Conservation (phyloP, 805 yeast species). For the Groenewaldozyma tartarivorans region DNA sequence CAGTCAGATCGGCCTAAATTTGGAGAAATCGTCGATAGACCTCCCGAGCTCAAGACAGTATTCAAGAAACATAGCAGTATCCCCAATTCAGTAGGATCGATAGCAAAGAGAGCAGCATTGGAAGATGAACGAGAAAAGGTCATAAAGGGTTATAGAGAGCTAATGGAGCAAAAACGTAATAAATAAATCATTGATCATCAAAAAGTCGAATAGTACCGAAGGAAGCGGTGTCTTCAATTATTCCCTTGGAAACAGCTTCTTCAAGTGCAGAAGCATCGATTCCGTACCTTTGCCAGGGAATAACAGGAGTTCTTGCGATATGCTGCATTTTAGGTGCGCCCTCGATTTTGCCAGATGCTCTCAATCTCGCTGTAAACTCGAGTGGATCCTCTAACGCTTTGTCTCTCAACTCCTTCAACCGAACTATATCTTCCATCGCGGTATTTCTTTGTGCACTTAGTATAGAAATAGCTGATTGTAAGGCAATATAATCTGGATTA, state of each 20-base stretch:
- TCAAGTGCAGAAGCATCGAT: conserved; percentile 21
- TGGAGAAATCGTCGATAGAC: conserved; percentile 33
- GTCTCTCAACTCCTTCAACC: conserved; percentile 17
- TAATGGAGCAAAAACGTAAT: conserved; percentile 14
- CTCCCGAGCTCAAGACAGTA: conserved; percentile 29
- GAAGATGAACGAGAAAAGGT: conserved; percentile 30
- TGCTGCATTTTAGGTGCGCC: conserved; percentile 20
- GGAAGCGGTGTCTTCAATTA: conserved; percentile 10
- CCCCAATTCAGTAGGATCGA: conserved; percentile 33
- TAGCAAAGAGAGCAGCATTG: conserved; percentile 29
- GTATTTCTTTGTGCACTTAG: conserved; percentile 18
- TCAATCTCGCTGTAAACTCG: conserved; percentile 15
- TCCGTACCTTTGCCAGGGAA: conserved; percentile 27
- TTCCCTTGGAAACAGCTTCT: conserved; percentile 17
- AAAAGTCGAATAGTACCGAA: conserved; percentile 17
- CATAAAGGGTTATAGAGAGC: conserved; percentile 27
- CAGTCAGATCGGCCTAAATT: conserved; percentile 29
- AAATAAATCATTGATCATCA: conserved; percentile 8
- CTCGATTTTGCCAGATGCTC: conserved; percentile 6
- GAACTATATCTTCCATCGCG: conserved; percentile 20
- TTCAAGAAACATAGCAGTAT: conserved; percentile 26
- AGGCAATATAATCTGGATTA: conserved; percentile 25
- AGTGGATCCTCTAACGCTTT: conserved; percentile 22
- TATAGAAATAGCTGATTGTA: conserved; percentile 21
- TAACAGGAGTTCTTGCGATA: conserved; percentile 23